These are phyloP conservation scores for Porpolomopsis calyptriformis DNA, from an alignment of 768 basidiomycete genomes.

Conservation along the genomic window DNA sequence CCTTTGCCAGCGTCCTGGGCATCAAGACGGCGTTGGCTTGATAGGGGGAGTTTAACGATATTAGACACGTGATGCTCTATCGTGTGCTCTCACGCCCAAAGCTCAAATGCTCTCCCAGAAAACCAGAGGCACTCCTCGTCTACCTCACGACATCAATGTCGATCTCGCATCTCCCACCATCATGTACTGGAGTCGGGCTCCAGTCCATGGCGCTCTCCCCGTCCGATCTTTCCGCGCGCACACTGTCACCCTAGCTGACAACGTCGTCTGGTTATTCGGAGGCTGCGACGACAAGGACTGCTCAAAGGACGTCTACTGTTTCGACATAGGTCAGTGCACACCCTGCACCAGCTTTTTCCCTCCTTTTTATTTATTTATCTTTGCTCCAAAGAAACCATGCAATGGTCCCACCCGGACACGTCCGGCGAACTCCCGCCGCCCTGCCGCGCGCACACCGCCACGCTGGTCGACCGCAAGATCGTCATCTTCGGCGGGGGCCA, in stretches of 20 bases:
- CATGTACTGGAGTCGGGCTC: conserved; percentile 83
- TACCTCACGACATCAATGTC: conserved; percentile 52
- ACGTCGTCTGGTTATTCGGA: conserved; percentile 78
- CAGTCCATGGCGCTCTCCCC: conserved; percentile 63
- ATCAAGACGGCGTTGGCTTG: too few relatives aligned
- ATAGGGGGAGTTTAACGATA: too few relatives aligned
- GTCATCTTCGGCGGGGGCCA: conserved; percentile 84
- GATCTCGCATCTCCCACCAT: conserved; percentile 55
- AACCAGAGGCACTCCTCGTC: conserved; percentile 39
- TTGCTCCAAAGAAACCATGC: conserved; percentile 59
- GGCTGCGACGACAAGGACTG: conserved; percentile 77
- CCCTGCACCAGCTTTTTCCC: neutral
- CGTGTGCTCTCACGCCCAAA: too few relatives aligned
- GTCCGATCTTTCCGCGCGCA: conserved; percentile 68
- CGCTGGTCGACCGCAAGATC: conserved; percentile 68
- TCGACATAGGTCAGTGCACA: conserved; percentile 58
- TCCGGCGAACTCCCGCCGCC: conserved; percentile 73
- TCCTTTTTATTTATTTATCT: neutral
- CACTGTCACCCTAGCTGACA: conserved; percentile 74
- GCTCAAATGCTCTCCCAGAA: too few relatives aligned
- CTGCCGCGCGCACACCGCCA: conserved; percentile 81
- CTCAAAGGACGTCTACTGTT: conserved; percentile 69
- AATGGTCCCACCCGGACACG: conserved; percentile 74
- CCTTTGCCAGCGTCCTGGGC: too few relatives aligned
- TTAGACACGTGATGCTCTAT: too few relatives aligned